Conservation (phyloP, 257 asterid species). For the Plantago elongata region DNA sequence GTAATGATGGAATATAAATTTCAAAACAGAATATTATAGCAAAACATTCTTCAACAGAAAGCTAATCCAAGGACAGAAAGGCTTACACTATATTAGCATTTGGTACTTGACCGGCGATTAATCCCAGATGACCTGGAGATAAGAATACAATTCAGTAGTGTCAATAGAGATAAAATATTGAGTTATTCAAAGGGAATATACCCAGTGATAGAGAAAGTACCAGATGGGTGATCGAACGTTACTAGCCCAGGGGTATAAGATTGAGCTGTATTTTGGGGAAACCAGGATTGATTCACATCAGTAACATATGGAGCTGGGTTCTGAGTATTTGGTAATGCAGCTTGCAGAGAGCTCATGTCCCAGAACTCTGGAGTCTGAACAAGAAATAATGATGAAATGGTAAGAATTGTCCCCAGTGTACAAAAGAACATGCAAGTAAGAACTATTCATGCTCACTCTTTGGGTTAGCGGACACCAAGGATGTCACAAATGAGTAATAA, state of each 20-base stretch:
- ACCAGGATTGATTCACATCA: constrained; percentile 55
- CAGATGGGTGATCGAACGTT: constrained; percentile 32
- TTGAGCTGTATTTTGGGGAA: constrained; percentile 41
- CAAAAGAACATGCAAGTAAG: not conserved
- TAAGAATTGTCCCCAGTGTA: constrained; percentile 8
- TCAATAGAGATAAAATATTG: constrained; percentile 1
- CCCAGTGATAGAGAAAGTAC: constrained; percentile 16
- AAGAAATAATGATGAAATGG: constrained; percentile 6
- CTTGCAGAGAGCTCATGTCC: constrained; percentile 77
- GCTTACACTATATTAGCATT: constrained; percentile 53
- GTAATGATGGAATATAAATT: not conserved
- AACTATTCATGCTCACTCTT: too few relatives aligned
- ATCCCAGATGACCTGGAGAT: constrained; percentile 55
- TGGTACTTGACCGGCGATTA: constrained; percentile 52
- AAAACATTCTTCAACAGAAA: constrained; percentile 3
- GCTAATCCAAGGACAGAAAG: constrained; percentile 10
- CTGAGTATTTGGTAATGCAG: constrained; percentile 55
- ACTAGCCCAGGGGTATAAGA: constrained; percentile 40
- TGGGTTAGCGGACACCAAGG: not conserved
- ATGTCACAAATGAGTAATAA: not conserved
- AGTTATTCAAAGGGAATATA: constrained; percentile 4
- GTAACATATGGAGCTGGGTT: constrained; percentile 43
- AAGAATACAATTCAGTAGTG: constrained; percentile 15
- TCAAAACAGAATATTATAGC: not conserved
- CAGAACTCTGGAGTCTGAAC: constrained; percentile 43